Base-by-base conservation (phyloP, 2,329 filamentous ascomycete genomes). In the Alternaria viburni region DNA sequence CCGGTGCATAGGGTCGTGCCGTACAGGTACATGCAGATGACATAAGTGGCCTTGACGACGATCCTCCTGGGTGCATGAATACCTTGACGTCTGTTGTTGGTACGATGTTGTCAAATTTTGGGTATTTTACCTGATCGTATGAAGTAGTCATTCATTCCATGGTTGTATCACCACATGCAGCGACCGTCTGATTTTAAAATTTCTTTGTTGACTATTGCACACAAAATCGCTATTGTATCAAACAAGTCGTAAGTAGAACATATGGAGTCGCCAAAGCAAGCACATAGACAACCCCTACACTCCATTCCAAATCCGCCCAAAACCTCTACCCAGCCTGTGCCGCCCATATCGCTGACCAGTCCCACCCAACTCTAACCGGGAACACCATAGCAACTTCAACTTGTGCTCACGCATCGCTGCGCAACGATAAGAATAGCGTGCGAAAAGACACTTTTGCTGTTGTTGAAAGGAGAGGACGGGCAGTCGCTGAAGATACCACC, bases 191-290 rank as follows among this genome's bases (percentile, higher is more conserved):
- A 41, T 41, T 49, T 50, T 54, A 41, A 32, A 36, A 21, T 36
- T 51, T 65, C 49, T 54, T 71, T 70, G 75, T 77, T 78, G 64
- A 70, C 72, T 74, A 68, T 71, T 68, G 63, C 71, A 60, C 71
- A 73, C 67, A 72, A 71, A 66, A 71, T 73, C 69, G 69, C 74
- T 75, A 71, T 65, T 65, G 67, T 69, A 23, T 66, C 61, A 69
- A 66, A 64, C 64, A 67, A 52, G 54, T 65, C 57, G 61, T 60
- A 70, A 64, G 57, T 58, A 64, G 66, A 62, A 71, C 62, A 68
- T 64, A 71, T 58, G 57, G 61, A 69, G 69, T 30, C 59, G 46
- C 50, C 57, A 62, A 66, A 64, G 54, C 60, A 49, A 46, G 55
- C 54, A 60, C 47, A 60, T 58, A 56, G 44, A 62, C 61, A 66